phyloP scores from a whole-genome alignment of 2,329 filamentous ascomycete species.

The Fusarium oligoseptatum region DNA sequence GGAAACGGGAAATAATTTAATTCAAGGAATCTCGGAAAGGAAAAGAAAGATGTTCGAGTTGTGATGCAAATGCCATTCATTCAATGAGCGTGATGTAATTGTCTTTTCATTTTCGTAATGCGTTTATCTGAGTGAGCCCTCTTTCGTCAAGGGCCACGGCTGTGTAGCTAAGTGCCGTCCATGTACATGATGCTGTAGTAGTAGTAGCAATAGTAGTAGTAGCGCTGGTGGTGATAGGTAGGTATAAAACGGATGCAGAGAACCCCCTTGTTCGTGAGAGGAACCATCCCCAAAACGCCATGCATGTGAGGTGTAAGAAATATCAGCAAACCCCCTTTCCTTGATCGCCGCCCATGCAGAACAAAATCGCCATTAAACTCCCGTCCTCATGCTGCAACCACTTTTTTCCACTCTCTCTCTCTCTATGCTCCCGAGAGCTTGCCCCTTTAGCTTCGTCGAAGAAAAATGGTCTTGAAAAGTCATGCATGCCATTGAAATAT shows the following conservation, averaged over 20 bases:
- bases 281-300: constrained; percentile 24
- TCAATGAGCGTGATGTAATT: constrained; percentile 1
- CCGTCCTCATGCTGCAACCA: constrained; percentile 24
- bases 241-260: constrained; percentile 20
- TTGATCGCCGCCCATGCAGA: constrained; percentile 37
- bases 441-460: constrained; percentile 19
- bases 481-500: constrained; percentile 35
- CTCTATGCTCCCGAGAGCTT: constrained; percentile 13
- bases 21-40: constrained; percentile 8
- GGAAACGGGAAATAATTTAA: constrained; percentile 14
- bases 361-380: constrained; percentile 36
- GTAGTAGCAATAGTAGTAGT: neutral
- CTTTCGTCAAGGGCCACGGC: neutral
- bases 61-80: neutral
- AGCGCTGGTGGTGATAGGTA: neutral
- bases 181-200: constrained; percentile 3
- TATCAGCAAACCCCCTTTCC: constrained; percentile 8
- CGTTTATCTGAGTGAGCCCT: constrained; percentile 17
- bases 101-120: constrained; percentile 23
- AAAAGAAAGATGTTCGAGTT: neutral
- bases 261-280: constrained; percentile 18
- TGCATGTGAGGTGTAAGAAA: constrained; percentile 14
- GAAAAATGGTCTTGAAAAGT: constrained; percentile 26
- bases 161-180: constrained; percentile 10
- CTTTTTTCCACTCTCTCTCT: neutral